phyloP scores from a whole-genome alignment of 306 rosid species.

The Quercus wislizeni region DNA sequence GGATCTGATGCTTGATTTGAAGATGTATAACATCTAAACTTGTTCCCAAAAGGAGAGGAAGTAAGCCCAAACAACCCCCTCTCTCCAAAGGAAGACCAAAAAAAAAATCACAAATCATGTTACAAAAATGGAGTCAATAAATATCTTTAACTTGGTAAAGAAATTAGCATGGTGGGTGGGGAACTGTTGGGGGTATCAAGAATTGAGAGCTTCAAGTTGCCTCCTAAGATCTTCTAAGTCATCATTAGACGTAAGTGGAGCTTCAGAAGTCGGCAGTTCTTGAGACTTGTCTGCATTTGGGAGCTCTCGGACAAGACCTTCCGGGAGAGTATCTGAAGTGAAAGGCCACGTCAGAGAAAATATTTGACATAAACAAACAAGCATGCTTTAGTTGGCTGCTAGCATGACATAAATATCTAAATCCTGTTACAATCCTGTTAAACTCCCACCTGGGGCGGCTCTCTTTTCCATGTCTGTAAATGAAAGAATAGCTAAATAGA shows the following conservation, averaged over 20 bases:
- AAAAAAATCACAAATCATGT: too few species aligned
- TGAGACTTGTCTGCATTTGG: slow-evolving; percentile 71
- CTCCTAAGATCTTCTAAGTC: slow-evolving; percentile 78
- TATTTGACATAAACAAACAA: neutral
- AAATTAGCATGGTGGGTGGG: neutral
- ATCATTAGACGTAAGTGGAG: slow-evolving; percentile 40
- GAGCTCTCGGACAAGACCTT: slow-evolving; percentile 89
- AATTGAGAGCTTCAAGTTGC: slow-evolving; percentile 89
- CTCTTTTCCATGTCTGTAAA: neutral
- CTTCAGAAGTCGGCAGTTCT: slow-evolving; percentile 23
- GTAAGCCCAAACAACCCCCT: too few species aligned
- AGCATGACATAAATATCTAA: neutral
- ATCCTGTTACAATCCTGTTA: neutral
- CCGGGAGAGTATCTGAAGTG: slow-evolving; percentile 69
- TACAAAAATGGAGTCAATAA: neutral
- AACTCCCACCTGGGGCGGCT: neutral
- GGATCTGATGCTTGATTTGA: neutral
- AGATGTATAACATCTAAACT: too few species aligned
- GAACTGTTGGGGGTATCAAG: slow-evolving; percentile 24
- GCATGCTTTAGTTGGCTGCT: neutral
- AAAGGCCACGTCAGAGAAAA: slow-evolving; percentile 3
- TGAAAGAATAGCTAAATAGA: neutral
- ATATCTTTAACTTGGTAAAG: neutral
- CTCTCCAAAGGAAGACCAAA: too few species aligned
- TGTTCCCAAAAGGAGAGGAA: too few species aligned